phyloP scores from a whole-genome alignment of 2,329 filamentous ascomycete genomes.

The Sporothrix inflata region DNA sequence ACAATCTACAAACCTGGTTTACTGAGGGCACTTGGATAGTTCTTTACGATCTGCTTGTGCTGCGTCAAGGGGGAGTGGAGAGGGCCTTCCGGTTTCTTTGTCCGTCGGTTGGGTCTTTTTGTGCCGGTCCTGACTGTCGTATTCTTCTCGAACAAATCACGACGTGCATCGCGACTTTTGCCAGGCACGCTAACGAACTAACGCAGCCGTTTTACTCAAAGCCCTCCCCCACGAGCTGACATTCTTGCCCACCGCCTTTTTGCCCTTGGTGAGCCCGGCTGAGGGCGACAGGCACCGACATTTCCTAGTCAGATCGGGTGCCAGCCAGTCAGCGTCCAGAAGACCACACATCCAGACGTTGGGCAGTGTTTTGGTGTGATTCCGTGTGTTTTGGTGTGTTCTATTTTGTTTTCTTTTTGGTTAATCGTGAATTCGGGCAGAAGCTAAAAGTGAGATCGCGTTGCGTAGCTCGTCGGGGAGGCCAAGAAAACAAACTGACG shows the following conservation, averaged over 20 bases:
- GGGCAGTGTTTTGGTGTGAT: not conserved
- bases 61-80: not conserved
- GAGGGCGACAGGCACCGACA: not conserved
- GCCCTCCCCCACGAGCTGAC: not conserved
- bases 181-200: not conserved
- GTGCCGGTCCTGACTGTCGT: not conserved
- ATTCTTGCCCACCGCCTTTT: not conserved
- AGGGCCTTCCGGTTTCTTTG: not conserved
- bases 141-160: constrained; percentile 21
- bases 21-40: not conserved
- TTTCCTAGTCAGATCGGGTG: not conserved
- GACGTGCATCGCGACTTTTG: constrained; percentile 4
- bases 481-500: too few species aligned
- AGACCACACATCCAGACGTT: not conserved
- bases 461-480: not conserved
- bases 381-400: not conserved
- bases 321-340: constrained; percentile 8
- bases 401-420: not conserved
- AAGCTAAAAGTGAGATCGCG: constrained; percentile 4
- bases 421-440: not conserved
- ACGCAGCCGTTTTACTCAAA: not conserved
- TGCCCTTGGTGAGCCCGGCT: not conserved
- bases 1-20: not conserved
- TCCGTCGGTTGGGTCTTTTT: not conserved
- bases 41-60: not conserved